Conservation (phyloP, 2,329 filamentous ascomycete genomes). For the Corniculantispora saksenae region DNA sequence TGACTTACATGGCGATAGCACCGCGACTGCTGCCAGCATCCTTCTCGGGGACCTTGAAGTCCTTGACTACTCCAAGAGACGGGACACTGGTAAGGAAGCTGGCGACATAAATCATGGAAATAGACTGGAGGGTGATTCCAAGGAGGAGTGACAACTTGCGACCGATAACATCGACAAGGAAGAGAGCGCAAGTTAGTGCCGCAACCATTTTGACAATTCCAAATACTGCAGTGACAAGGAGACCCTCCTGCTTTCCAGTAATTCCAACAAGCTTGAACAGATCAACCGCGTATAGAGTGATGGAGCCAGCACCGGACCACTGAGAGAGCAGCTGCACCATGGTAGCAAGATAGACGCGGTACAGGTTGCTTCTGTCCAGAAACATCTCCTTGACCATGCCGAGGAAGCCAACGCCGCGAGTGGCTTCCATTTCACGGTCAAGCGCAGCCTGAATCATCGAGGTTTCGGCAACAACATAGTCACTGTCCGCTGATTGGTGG, state of each 20-base stretch:
- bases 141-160: conserved; percentile 66
- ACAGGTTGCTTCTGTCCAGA: conserved; percentile 66
- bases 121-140: conserved; percentile 60
- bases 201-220: conserved; percentile 72
- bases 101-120: conserved; percentile 65
- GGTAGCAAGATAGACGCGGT: conserved; percentile 68
- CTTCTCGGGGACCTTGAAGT: conserved; percentile 45
- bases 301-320: conserved; percentile 71
- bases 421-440: conserved; percentile 71
- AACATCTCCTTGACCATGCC: conserved; percentile 71
- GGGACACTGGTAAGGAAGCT: conserved; percentile 64
- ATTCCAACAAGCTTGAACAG: conserved; percentile 74
- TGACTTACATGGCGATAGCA: conserved; percentile 62
- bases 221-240: conserved; percentile 75
- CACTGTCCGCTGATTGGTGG: conserved; percentile 57
- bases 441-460: conserved; percentile 64
- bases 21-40: conserved; percentile 62
- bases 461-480: conserved; percentile 64
- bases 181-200: conserved; percentile 69
- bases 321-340: conserved; percentile 72
- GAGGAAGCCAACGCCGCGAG: conserved; percentile 62
- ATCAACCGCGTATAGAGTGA: conserved; percentile 75
- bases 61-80: conserved; percentile 50
- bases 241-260: conserved; percentile 65
- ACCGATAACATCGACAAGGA: conserved; percentile 78